Percentiles rank a stretch among this genome's conserved stretches.
Evolutionary conservation across 1,284 basidiomycete genomes (phyloP).

Genomic region (Microbotryum violaceum): DNA sequence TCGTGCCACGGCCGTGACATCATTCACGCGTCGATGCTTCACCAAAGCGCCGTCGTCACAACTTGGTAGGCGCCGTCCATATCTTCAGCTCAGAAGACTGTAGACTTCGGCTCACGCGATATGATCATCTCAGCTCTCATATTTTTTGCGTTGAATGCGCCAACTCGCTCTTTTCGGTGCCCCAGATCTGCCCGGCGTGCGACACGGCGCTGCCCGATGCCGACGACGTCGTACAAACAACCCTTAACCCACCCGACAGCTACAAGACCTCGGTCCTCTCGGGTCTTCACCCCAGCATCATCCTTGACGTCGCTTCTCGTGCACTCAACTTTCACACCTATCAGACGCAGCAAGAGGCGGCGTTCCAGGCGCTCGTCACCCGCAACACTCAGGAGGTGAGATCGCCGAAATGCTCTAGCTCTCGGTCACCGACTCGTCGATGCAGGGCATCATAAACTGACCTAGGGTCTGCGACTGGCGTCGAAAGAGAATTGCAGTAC

Average conservation of each 20-base stretch:
- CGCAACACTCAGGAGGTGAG: slow-evolving; percentile 21
- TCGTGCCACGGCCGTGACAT: too few species aligned
- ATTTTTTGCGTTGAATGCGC: slow-evolving; percentile 62
- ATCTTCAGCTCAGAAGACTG: background rate
- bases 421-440: background rate
- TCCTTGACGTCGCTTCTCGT: slow-evolving; percentile 24
- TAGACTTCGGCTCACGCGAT: background rate
- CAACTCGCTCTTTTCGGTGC: slow-evolving; percentile 65
- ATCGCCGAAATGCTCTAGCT: background rate
- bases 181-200: slow-evolving; percentile 71
- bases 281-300: slow-evolving; percentile 69
- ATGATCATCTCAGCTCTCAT: background rate
- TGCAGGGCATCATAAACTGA: too few species aligned
- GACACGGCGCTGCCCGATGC: slow-evolving; percentile 68
- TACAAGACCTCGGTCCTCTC: slow-evolving; percentile 22
- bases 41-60: slow-evolving; percentile 25
- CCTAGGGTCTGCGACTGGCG: rapidly evolving
- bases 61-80: slow-evolving; percentile 15
- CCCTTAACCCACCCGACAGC: slow-evolving; percentile 13
- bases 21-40: background rate
- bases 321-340: slow-evolving; percentile 27
- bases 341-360: slow-evolving; percentile 21
- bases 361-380: slow-evolving; percentile 18
- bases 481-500: slow-evolving; percentile 14
- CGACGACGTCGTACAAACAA: slow-evolving; percentile 59